Percentiles rank a stretch among this genome's conserved stretches.
Evolutionary conservation across 2,329 filamentous ascomycete species (phyloP).

Genomic region (Fusarium sp.): DNA sequence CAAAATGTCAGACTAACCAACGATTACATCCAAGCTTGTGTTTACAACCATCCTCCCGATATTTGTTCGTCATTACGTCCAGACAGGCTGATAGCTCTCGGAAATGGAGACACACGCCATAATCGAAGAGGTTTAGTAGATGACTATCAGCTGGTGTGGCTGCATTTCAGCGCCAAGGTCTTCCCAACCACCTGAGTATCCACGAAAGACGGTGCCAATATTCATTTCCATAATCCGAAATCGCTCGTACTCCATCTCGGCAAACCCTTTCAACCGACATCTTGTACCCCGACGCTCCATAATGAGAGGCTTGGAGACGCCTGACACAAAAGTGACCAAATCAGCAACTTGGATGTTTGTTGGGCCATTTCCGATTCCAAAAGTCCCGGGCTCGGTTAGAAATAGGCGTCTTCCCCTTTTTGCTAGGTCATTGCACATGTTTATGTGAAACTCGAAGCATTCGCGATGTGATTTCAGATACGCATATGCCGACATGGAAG

Average conservation of each 20-base stretch:
- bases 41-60: too few relatives aligned
- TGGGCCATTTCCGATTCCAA: not conserved
- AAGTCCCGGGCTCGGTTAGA: not conserved
- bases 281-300: not conserved
- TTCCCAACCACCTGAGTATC: too few relatives aligned
- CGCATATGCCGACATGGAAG: not conserved
- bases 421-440: not conserved
- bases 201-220: too few relatives aligned
- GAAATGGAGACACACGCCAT: too few relatives aligned
- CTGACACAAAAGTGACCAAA: not conserved
- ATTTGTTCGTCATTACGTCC: too few relatives aligned
- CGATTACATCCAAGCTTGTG: too few relatives aligned
- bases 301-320: not conserved
- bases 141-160: too few relatives aligned
- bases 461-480: not conserved
- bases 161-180: too few relatives aligned
- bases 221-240: too few relatives aligned
- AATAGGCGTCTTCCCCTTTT: not conserved
- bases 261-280: not conserved
- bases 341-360: not conserved
- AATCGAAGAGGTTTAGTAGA: too few relatives aligned
- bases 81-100: too few relatives aligned
- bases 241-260: not conserved
- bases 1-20: too few relatives aligned
- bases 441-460: not conserved